Base-by-base conservation (phyloP, 805 yeast species). In the Schwanniomyces polymorphus region DNA sequence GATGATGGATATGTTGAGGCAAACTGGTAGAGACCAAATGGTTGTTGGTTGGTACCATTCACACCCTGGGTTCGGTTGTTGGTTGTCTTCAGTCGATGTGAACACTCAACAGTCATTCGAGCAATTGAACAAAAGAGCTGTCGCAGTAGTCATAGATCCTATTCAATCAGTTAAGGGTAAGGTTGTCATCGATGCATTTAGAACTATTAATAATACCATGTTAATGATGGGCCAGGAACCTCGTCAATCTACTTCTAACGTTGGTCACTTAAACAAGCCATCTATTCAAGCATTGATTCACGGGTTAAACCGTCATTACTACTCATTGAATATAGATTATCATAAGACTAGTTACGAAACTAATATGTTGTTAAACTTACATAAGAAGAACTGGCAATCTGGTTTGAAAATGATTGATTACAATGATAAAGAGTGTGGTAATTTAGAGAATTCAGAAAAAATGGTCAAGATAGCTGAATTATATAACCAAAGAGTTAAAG, bases 1-100 rank as follows among this genome's bases (percentile, higher is more conserved):
- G 65, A 95, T 94, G 99, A 94, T 94, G 99, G 99, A 94, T 64
- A 94, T 94, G 99, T 79, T 94, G 62, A 85, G 88, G 70, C 99
- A 94, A 68, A 94, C 99, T 0, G 99, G 99, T n/a, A 81, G 99
- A 68, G 97, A 91, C 70, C 96, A 94, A 67, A 91, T 89, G 89
- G 99, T 94, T 45, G 99, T 94, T 42, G 99, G 99, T 28, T 94
- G 99, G 99, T 94, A 94, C 74, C 99, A 94, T 66, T 91, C 98
- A 11, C 99, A 94, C 71, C 99, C 99, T 4, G 99, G 99, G 14
- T 94, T 92, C 66, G 99, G 99, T n/a, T 94, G 99, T 75, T 94
- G 99, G 99, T 78, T 94, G 57, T 91, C 98, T 10, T 84, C 91
- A 26, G 98, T 94, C 26, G 99, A 94, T 79, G 96, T 94, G 50